phyloP scores from a whole-genome alignment of 2,329 filamentous ascomycete genomes.

The Huntiella abstrusa region DNA sequence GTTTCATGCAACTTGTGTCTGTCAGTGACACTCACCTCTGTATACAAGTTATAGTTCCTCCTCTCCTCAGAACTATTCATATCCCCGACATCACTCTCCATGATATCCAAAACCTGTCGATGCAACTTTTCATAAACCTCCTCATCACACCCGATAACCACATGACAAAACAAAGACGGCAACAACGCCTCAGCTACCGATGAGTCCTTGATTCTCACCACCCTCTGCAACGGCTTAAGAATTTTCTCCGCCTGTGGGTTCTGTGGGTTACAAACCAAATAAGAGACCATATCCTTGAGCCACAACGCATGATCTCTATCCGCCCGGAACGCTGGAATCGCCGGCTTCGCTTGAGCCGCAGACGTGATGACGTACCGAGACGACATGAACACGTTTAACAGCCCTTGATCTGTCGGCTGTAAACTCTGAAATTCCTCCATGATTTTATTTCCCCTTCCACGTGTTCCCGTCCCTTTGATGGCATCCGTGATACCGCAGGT shows the following conservation, averaged over 20 bases:
- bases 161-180: conserved; percentile 70
- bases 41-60: conserved; percentile 68
- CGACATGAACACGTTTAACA: conserved; percentile 69
- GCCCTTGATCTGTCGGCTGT: conserved; percentile 58
- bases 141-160: conserved; percentile 42
- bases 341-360: conserved; percentile 33
- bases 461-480: conserved; percentile 20
- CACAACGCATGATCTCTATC: conserved; percentile 47
- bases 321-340: conserved; percentile 23
- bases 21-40: conserved; percentile 43
- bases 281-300: conserved; percentile 63
- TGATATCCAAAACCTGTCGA: conserved; percentile 54
- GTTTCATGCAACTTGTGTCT: neutral
- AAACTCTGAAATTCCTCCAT: conserved; percentile 62
- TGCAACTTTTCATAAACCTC: conserved; percentile 1
- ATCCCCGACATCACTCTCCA: conserved; percentile 39
- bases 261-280: conserved; percentile 62
- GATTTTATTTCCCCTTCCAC: conserved; percentile 33
- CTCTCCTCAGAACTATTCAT: conserved; percentile 26
- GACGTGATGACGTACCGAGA: conserved; percentile 63
- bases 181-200: conserved; percentile 75
- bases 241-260: conserved; percentile 56
- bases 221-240: conserved; percentile 62
- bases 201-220: conserved; percentile 71
- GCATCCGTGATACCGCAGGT: conserved; percentile 50